Evolutionary conservation across 2,329 filamentous ascomycete genomes (phyloP), one percentile per base, ranked within the genome.

Genomic region (Myriosclerotinia duriaeana): DNA sequence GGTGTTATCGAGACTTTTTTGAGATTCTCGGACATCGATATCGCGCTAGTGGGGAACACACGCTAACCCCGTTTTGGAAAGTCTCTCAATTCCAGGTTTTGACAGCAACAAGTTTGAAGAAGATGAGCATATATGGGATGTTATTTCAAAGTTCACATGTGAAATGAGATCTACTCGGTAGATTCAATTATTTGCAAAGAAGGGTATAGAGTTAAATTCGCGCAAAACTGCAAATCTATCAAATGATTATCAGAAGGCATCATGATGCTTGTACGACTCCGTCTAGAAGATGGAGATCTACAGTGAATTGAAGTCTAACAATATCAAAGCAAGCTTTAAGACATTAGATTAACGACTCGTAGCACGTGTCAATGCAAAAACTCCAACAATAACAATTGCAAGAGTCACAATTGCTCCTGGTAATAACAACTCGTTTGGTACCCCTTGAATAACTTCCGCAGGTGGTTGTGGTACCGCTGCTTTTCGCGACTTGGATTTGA

Each of bases 351-450:
- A 81, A 74, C 82, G 80, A 69, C 79, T 82, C 20, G 80, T 83
- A 53, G 88, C 80, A 71, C 93, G 87, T 68, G 91, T 88, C 74
- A 99, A 87, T 53, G 93, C 88, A 80, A 99, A 99, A 14, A 98
- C 94, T 71, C 91, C 92, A 52, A 96, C 84, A 78, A 99, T 97
- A 48, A 97, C 93, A 53, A 96, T 92, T 12, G 94, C 95, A 75
- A 99, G 80, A n/a, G 93, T 93, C 66, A 95, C 93, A 76, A 99
- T 94, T 26, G 95, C 95, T 71, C 95, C 95, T 0, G 95, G 95
- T 53, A 98, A 85, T 22, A 99, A 83, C 65, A 98, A 82, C 75
- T 99, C 95, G 76, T 99, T 99, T 11, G 95, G 93, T 44, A 99
- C 90, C 65, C 95, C 95, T 2, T 89, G 85, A 75, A 99, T 94